Evolutionary conservation across 163 green algal genomes (phyloP).

Genomic region (Scenedesmus sp.): DNA sequence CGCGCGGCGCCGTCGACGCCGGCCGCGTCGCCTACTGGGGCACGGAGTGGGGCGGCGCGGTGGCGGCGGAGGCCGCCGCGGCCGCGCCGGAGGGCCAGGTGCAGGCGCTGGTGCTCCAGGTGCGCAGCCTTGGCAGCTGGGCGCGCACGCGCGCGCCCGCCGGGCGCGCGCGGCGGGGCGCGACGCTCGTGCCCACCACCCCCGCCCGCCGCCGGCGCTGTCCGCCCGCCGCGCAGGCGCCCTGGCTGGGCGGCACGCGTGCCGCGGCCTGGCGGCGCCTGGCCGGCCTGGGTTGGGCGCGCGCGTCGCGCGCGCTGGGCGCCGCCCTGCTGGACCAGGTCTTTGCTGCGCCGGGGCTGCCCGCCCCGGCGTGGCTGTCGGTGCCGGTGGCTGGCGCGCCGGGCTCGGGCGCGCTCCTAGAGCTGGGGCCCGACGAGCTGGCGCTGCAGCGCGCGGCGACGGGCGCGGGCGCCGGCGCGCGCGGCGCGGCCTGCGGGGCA

Average conservation of each 20-base stretch:
- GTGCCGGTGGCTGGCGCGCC: conserved; percentile 2
- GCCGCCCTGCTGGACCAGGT: not conserved
- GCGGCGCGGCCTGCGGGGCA: no score
- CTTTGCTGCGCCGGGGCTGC: not conserved
- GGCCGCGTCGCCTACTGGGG: conserved; percentile 20
- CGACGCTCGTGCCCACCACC: no score
- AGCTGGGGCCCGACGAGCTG: conserved; percentile 13
- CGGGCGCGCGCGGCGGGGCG: no score
- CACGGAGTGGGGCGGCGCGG: conserved; percentile 2
- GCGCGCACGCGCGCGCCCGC: no score
- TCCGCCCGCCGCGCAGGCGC: no score
- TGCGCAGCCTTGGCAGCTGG: no score
- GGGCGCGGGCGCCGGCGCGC: no score
- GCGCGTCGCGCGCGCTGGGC: not conserved
- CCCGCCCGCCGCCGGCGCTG: no score
- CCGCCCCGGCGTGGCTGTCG: not conserved
- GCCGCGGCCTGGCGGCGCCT: not conserved
- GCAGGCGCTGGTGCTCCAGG: conserved; percentile 11
- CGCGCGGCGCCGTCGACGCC: not conserved
- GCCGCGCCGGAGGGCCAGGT: not conserved
- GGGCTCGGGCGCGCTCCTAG: not conserved
- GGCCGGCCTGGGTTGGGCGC: not conserved
- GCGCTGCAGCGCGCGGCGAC: no score
- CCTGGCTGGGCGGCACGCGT: not conserved
- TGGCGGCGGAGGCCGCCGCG: conserved; percentile 1